Conservation (phyloP, 192 early-diverging fungal species). For the Geosiphon pyriformis region DNA sequence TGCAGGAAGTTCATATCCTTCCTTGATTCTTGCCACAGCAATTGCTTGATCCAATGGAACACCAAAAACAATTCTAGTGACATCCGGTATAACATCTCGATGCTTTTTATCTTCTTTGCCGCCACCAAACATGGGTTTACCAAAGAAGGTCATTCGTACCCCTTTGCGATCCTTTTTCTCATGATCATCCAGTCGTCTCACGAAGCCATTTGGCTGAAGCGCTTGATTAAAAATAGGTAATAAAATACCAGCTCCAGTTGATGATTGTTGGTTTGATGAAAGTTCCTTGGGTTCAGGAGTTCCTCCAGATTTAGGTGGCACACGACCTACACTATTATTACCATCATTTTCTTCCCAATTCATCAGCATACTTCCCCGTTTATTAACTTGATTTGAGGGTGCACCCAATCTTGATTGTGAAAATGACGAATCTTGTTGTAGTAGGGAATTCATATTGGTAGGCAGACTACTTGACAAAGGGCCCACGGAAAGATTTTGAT, state of each 20-base stretch:
- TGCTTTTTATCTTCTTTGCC: slow-evolving; percentile 25
- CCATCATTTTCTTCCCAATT: slow-evolving; percentile 2
- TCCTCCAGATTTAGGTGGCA: neutral
- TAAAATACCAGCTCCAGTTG: neutral
- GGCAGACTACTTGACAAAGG: neutral
- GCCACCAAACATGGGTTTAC: slow-evolving; percentile 18
- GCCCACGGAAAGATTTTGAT: neutral
- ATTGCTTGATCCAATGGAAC: slow-evolving; percentile 77
- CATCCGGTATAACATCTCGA: slow-evolving; percentile 19
- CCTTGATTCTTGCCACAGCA: slow-evolving; percentile 60
- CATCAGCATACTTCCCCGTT: neutral
- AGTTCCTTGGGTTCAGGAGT: slow-evolving; percentile 2
- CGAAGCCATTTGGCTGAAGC: neutral
- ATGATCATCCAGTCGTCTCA: neutral
- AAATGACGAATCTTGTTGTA: neutral
- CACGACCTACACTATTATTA: neutral
- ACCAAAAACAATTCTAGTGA: slow-evolving; percentile 66
- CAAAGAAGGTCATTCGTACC: slow-evolving; percentile 22
- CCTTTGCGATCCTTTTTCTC: slow-evolving; percentile 1
- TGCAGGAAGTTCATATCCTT: slow-evolving; percentile 79
- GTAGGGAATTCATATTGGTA: slow-evolving; percentile 1
- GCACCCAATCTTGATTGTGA: neutral
- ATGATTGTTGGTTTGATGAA: neutral
- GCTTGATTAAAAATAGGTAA: neutral
- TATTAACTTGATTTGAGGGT: neutral